Evolutionary conservation across 2,329 filamentous ascomycete genomes (phyloP), one percentile per base, ranked within the genome.

Genomic region (Periconia sp.): DNA sequence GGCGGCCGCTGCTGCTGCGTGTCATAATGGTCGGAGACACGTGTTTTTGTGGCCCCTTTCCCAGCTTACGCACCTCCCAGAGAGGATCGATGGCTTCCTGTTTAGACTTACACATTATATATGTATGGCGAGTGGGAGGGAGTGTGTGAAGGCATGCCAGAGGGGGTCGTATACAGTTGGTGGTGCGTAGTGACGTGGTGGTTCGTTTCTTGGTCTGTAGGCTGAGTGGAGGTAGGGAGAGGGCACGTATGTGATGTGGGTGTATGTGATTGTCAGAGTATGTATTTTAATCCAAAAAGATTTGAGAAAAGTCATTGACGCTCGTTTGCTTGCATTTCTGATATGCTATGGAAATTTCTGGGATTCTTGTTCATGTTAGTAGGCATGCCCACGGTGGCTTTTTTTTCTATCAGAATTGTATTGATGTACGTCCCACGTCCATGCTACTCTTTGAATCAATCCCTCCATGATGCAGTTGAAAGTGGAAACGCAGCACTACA

Each of bases 231-330:
- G 23, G 18, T 13, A n/a, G 26, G 28, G 18, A 33, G 15, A 30
- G 9, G 17, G 18, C 7, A 26, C 10, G n/a, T 30, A 15, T 11
- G 8, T 30, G 28, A 30, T 7, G 13, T 7, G n/a, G 22, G 30
- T 13, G 17, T n/a, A n/a, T 35, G 32, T 19, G 19, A 40, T 33
- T 45, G 50, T 48, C 39, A 33, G 35, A 50, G 42, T 52, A 54
- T 56, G 46, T 47, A 47, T 50, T 47, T 39, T 54, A 54, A 49
- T 50, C 48, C 32, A 8, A 32, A 8, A 25, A 8, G n/a, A 8
- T n/a, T 8, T 32, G 30, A 5, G 30, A 32, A 32, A 32, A 32
- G 7, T 9, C 13, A 32, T 32, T n/a, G n/a, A n/a, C n/a, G n/a
- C n/a, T n/a, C n/a, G n/a, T n/a, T n/a, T n/a, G n/a, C n/a, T n/a